These are phyloP conservation scores for Vaccinium vitisidaea DNA, from an alignment of 148 eudicot species.

Conservation along the genomic window DNA sequence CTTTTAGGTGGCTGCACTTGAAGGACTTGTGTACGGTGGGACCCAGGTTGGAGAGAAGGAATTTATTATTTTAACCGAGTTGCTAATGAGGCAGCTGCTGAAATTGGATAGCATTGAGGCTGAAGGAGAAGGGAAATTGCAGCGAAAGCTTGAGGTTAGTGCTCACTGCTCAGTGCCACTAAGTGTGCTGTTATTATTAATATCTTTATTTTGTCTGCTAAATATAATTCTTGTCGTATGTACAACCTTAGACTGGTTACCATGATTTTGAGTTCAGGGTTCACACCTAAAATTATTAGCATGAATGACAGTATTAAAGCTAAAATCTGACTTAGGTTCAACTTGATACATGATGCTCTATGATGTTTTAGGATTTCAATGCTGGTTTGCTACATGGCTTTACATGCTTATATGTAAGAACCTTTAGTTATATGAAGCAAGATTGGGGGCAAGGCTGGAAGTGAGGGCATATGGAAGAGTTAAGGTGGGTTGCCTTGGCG, in stretches of 20 bases:
- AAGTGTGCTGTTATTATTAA: not conserved
- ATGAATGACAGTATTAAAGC: not conserved
- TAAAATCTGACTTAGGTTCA: not conserved
- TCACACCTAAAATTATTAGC: not conserved
- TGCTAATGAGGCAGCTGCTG: slow-evolving; percentile 82
- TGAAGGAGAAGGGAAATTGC: slow-evolving; percentile 73
- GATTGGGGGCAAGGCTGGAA: not conserved
- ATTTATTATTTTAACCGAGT: slow-evolving; percentile 53
- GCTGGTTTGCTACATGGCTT: not conserved
- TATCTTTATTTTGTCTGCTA: not conserved
- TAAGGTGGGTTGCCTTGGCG: not conserved
- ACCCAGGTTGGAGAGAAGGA: slow-evolving; percentile 63
- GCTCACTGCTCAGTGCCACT: not conserved
- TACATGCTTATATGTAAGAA: not conserved
- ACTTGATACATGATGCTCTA: not conserved
- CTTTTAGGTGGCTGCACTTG: slow-evolving; percentile 60
- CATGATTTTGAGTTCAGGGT: not conserved
- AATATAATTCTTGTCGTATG: not conserved
- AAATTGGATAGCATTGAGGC: slow-evolving; percentile 83
- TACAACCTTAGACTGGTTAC: not conserved
- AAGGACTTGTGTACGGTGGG: slow-evolving; percentile 54
- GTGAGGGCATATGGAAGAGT: not conserved
- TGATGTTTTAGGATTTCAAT: not conserved
- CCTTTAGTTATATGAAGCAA: not conserved
- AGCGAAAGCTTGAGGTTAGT: slow-evolving; percentile 74